These are phyloP conservation scores for Coffea humblotiana DNA, from an alignment of 305 asterid species.

Conservation along the genomic window DNA sequence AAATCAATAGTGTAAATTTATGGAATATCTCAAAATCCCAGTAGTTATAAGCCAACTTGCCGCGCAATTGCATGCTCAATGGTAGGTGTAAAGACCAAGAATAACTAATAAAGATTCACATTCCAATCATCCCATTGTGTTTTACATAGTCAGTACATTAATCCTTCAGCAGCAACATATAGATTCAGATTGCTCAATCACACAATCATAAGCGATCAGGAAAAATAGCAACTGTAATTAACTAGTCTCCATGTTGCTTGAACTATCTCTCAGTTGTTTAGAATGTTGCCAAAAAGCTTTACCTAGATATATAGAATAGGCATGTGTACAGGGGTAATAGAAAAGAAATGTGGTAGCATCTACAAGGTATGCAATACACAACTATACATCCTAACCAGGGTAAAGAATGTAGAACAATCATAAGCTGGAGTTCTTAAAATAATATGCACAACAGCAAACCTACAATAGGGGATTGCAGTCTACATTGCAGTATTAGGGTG, in stretches of 20 bases:
- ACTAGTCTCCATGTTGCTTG: neutral
- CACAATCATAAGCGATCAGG: neutral
- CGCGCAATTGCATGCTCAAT: neutral
- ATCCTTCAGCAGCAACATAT: neutral
- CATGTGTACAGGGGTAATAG: too few relatives aligned
- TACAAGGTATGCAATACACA: too few relatives aligned
- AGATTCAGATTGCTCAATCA: neutral
- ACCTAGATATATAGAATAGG: neutral
- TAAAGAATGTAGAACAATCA: too few relatives aligned
- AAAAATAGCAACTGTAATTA: neutral
- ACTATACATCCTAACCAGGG: too few relatives aligned
- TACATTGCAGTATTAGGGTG: too few relatives aligned
- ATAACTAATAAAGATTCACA: neutral
- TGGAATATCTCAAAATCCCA: neutral
- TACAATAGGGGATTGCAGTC: too few relatives aligned
- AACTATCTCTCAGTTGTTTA: neutral
- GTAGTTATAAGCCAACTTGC: neutral
- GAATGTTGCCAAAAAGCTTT: neutral
- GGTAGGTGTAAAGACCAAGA: neutral
- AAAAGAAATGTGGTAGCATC: too few relatives aligned
- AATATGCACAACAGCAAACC: too few relatives aligned
- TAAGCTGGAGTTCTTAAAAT: too few relatives aligned
- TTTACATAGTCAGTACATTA: neutral
- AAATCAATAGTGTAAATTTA: neutral
- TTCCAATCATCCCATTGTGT: neutral